Evolutionary conservation across 805 yeast genomes (phyloP).

Genomic region (Candida pseudoglaebosa): DNA sequence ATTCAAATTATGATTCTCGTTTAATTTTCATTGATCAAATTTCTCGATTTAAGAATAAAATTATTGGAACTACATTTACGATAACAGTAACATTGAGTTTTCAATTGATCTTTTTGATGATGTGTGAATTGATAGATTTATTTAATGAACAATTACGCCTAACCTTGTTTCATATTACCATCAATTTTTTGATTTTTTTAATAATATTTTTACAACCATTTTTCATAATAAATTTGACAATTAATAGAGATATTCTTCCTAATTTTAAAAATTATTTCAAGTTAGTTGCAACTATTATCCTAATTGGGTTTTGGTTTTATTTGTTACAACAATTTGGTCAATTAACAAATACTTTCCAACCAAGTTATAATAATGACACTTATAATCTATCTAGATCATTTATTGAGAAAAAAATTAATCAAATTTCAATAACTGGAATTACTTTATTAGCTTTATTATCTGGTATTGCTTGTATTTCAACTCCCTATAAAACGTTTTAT

Average conservation of each 20-base stretch:
- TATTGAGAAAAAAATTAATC: slow-evolving; percentile 42
- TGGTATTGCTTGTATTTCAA: slow-evolving; percentile 50
- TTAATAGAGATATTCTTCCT: slow-evolving; percentile 26
- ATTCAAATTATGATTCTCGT: slow-evolving; percentile 2
- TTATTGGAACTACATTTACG: slow-evolving; percentile 27
- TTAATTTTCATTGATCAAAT: slow-evolving; percentile 2
- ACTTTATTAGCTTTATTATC: slow-evolving; percentile 47
- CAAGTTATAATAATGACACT: slow-evolving; percentile 10
- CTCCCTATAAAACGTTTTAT: slow-evolving; percentile 30
- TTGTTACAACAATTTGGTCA: slow-evolving; percentile 32
- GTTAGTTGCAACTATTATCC: slow-evolving; percentile 10
- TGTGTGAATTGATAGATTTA: slow-evolving; percentile 31
- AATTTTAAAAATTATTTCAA: slow-evolving; percentile 3
- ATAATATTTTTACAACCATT: slow-evolving; percentile 45
- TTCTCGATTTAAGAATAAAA: slow-evolving; percentile 8
- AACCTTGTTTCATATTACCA: slow-evolving; percentile 34
- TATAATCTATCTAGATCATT: slow-evolving; percentile 21
- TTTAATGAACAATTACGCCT: slow-evolving; percentile 21
- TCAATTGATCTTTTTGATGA: slow-evolving; percentile 29
- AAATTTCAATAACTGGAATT: slow-evolving; percentile 46
- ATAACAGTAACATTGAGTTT: slow-evolving; percentile 26
- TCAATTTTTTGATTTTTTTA: slow-evolving; percentile 35
- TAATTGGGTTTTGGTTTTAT: slow-evolving; percentile 29
- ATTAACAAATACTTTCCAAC: slow-evolving; percentile 22
- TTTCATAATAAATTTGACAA: slow-evolving; percentile 26